These are phyloP conservation scores for Aegilops bicornis DNA, from an alignment of 176 grass and related monocot species.

Conservation along the genomic window DNA sequence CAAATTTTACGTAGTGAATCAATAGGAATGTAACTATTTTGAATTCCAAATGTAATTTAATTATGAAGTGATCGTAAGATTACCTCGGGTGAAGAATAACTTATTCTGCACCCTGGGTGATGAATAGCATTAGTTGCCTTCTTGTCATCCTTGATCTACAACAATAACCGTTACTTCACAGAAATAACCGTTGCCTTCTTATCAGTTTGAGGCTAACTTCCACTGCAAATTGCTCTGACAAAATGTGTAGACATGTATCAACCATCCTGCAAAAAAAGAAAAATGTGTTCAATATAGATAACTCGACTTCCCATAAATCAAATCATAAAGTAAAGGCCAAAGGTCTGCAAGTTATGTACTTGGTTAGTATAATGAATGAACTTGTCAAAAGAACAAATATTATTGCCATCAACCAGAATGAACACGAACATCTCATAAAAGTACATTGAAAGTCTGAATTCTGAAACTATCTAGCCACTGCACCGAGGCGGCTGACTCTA, in stretches of 20 bases:
- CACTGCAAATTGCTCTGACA: conserved; percentile 3
- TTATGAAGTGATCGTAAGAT: too few species aligned
- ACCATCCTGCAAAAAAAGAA: conserved; percentile 10
- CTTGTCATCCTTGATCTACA: too few species aligned
- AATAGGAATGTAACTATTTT: too few species aligned
- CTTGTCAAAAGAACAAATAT: neutral
- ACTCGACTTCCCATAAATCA: neutral
- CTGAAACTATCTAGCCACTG: too few species aligned
- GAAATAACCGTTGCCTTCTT: too few species aligned
- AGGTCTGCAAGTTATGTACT: neutral
- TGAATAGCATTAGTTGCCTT: too few species aligned
- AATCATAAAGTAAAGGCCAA: conserved; percentile 10
- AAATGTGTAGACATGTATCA: neutral
- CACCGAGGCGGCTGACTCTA: too few species aligned
- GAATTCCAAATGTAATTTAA: too few species aligned
- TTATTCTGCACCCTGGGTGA: too few species aligned
- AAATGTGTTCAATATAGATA: neutral
- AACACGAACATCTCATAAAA: conserved; percentile 4
- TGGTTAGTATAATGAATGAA: neutral
- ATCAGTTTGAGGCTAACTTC: neutral
- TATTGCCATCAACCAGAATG: neutral
- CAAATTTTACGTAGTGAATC: too few species aligned
- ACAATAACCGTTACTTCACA: too few species aligned
- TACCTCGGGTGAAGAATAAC: too few species aligned
- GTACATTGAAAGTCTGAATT: neutral